Percentiles rank a stretch among this genome's conserved stretches.
Conservation (phyloP, 495 filamentous ascomycete genomes). For the Lepraria neglecta region DNA sequence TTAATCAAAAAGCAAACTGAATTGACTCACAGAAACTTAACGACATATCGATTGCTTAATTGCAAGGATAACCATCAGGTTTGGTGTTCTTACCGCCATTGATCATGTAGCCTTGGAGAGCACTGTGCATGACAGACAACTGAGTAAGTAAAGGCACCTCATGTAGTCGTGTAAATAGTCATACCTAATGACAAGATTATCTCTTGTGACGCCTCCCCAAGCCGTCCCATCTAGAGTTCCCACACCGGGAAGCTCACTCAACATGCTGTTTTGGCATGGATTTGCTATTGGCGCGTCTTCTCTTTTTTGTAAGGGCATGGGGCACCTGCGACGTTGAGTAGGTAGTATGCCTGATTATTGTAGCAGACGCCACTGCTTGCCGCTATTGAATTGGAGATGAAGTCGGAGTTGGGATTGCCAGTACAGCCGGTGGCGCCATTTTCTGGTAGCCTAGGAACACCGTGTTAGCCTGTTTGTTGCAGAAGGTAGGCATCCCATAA, state of each 20-base stretch:
- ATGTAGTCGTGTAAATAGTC: background rate
- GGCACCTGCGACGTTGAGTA: background rate
- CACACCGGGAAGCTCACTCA: background rate
- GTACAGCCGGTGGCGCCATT: background rate
- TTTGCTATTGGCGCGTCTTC: background rate
- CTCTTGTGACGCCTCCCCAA: background rate
- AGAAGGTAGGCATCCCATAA: no score
- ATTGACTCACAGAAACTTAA: background rate
- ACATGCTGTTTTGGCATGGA: background rate
- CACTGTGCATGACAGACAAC: background rate
- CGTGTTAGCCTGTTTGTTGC: no score
- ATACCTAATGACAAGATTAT: background rate
- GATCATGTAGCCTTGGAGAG: background rate
- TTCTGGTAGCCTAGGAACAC: background rate
- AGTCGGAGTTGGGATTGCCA: background rate
- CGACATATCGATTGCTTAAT: background rate
- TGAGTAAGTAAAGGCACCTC: background rate
- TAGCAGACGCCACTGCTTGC: background rate
- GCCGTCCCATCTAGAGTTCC: background rate
- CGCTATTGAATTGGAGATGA: background rate
- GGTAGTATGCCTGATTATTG: background rate
- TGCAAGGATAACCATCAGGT: no score
- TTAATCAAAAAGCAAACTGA: background rate
- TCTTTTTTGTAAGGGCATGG: background rate
- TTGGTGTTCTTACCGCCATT: background rate